Conservation (phyloP, 2,329 filamentous ascomycete species). For the Macrophomina pseudophaseolina region DNA sequence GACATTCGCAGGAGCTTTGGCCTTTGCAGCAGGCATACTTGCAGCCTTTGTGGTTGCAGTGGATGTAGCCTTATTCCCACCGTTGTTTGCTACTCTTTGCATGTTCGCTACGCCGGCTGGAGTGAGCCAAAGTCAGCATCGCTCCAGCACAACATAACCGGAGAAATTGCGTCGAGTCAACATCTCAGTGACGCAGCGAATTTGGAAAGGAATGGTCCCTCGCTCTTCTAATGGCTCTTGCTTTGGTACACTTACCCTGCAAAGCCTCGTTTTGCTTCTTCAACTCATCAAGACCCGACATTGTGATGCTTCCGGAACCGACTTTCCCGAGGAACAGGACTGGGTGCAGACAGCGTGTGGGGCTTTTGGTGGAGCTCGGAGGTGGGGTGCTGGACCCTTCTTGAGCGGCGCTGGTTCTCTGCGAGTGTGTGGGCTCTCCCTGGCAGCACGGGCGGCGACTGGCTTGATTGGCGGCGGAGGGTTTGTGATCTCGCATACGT, state of each 20-base stretch:
- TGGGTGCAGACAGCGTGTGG: not conserved
- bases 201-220: too few species aligned
- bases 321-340: not conserved
- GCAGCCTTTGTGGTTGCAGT: constrained; percentile 30
- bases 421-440: too few species aligned
- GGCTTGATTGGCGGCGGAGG: too few species aligned
- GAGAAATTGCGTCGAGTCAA: too few species aligned
- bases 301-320: not conserved
- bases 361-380: not conserved
- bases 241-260: constrained; percentile 40
- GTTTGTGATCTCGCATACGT: constrained; percentile 8
- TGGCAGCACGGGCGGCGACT: too few species aligned
- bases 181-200: too few species aligned
- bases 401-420: not conserved
- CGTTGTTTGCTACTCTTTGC: constrained; percentile 33
- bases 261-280: constrained; percentile 50
- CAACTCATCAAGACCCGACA: constrained; percentile 40
- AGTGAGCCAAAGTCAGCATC: constrained; percentile 15
- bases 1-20: constrained; percentile 32
- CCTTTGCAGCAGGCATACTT: constrained; percentile 27
- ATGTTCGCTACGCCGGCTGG: constrained; percentile 40
- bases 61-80: constrained; percentile 32
- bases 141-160: too few species aligned
- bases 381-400: constrained; percentile 3
- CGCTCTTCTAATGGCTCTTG: not conserved